These are phyloP conservation scores for Talaromyces sp. DNA, from an alignment of 2,329 filamentous ascomycete genomes.

Conservation along the genomic window DNA sequence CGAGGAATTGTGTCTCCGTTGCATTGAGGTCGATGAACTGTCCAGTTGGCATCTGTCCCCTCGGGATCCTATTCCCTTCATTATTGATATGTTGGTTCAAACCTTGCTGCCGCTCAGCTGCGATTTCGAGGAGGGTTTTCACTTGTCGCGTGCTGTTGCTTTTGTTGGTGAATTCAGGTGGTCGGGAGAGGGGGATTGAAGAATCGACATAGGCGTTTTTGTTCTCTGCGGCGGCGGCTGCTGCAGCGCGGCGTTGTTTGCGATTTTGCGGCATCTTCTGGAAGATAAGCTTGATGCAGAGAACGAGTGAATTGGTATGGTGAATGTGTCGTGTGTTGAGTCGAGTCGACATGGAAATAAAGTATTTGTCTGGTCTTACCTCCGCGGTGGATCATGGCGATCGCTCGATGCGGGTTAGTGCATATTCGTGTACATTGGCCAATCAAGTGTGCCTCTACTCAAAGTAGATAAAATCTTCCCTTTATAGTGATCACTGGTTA, in stretches of 20 bases:
- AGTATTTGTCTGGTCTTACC: slow-evolving; percentile 2
- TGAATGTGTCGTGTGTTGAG: not conserved
- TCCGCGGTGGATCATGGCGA: not conserved
- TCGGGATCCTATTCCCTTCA: slow-evolving; percentile 5
- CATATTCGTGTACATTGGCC: not conserved
- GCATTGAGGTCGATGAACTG: slow-evolving; percentile 17
- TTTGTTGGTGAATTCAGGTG: slow-evolving; percentile 19
- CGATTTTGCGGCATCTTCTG: slow-evolving; percentile 27
- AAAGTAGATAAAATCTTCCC: not conserved
- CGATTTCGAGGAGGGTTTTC: slow-evolving; percentile 45
- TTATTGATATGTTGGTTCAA: slow-evolving; percentile 22
- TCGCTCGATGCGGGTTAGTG: slow-evolving; percentile 3
- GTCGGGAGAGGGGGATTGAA: slow-evolving; percentile 34
- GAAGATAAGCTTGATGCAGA: not conserved
- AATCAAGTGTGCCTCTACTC: not conserved
- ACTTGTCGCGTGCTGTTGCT: slow-evolving; percentile 20
- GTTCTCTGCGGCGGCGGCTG: slow-evolving; percentile 18
- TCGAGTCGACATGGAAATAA: not conserved
- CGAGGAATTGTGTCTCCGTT: slow-evolving; percentile 31
- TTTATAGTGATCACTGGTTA: not conserved
- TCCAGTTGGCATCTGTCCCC: not conserved
- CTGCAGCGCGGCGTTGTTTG: slow-evolving; percentile 39
- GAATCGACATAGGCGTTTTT: slow-evolving; percentile 29
- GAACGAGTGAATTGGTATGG: too few relatives aligned
- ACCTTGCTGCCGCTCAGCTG: slow-evolving; percentile 41